Base-by-base conservation (phyloP, 495 filamentous ascomycete species). In the Penicillium arizonense region DNA sequence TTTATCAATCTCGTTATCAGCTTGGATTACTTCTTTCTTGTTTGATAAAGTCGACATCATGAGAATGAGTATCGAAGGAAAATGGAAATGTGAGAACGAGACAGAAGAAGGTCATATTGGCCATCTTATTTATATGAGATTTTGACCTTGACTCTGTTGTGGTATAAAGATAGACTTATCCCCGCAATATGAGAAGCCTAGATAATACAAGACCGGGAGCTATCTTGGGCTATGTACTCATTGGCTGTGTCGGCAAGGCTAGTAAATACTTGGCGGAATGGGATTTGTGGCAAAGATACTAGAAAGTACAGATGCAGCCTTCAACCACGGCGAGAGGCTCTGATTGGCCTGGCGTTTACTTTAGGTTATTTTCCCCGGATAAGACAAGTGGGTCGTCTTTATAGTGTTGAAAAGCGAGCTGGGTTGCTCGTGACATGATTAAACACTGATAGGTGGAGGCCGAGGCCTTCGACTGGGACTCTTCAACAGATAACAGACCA, bases 201-300 rank as follows among this genome's bases (percentile, higher is more conserved):
- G 52, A 59, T 52, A 59, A 51, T 13, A 18, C 28, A 7, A 14
- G 14, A 2, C 30, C 30, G 26, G 24, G 26, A 13, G 6, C 8
- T 7, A 35, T 21, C 47, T 28, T 43, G 44, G 35, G 30, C 5
- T 24, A 18, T 12, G 9, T 34, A 4, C 20, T 41, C 13, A 61
- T 65, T 65, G 56, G 62, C 42, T 57, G 53, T 46, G 38, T 65
- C 62, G 62, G 62, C 62, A 65, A 65, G 35, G 53, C 49, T 56
- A 40, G 30, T 44, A n/a, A 20, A 14, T 41, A 16, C 50, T 61
- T 57, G 58, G 55, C 57, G 40, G 32, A 10, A 3, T 38, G 23
- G 39, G 33, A 48, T 39, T 18, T 14, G 37, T 48, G 47, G 34
- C 24, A 28, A 13, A 14, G 18, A 49, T 24, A 44, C 18, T 9